Percentiles rank a stretch among this genome's conserved stretches.
These are phyloP conservation scores for Purshia tridentata DNA, from an alignment of 306 rosid species.

Conservation along the genomic window DNA sequence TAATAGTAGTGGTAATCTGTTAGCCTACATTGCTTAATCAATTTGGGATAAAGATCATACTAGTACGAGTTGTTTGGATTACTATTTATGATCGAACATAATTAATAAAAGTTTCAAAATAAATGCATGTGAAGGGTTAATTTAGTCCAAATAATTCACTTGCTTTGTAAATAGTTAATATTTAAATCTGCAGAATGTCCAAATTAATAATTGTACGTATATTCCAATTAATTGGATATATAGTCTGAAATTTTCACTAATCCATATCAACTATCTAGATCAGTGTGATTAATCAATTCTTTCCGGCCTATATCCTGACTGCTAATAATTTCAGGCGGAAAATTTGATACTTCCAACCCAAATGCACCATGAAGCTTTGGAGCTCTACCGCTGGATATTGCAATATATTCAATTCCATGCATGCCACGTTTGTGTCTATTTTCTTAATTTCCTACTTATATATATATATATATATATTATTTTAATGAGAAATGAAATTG, in stretches of 20 bases:
- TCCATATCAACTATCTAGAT: no score
- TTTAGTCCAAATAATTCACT: neutral
- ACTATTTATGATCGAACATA: neutral
- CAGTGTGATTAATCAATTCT: neutral
- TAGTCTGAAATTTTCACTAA: no score
- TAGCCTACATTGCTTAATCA: constrained; percentile 21
- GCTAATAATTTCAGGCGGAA: constrained; percentile 9
- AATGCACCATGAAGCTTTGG: constrained; percentile 10
- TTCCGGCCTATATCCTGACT: neutral
- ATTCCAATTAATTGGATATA: neutral
- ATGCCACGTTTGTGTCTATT: constrained; percentile 7
- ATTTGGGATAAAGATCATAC: neutral
- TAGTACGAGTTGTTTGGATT: constrained; percentile 1
- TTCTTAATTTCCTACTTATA: constrained; percentile 3
- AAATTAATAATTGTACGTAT: neutral
- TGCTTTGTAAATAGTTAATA: neutral
- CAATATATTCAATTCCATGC: constrained; percentile 7
- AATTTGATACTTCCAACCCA: neutral
- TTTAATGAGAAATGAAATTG: neutral
- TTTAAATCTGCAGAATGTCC: neutral
- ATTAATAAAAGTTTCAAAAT: neutral
- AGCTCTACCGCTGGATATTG: constrained; percentile 3
- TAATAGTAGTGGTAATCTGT: neutral
- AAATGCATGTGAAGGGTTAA: neutral
- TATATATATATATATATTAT: no score